Conservation (phyloP, 805 yeast species). For the Starmerella powellii region DNA sequence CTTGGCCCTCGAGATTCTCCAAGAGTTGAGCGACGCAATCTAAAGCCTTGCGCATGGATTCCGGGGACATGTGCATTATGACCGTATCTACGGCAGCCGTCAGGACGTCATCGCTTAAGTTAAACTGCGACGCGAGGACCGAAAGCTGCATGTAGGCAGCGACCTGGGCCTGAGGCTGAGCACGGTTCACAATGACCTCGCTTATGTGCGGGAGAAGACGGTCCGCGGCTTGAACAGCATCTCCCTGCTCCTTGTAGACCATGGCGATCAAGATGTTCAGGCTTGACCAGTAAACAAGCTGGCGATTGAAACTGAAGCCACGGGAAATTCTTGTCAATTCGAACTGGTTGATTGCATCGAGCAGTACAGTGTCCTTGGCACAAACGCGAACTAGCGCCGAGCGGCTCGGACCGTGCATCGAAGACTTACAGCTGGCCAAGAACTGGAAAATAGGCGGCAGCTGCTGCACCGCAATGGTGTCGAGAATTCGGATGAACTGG, state of each 20-base stretch:
- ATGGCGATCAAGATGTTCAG: constrained; percentile 57
- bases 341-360: constrained; percentile 52
- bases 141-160: constrained; percentile 75
- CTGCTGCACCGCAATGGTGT: constrained; percentile 43
- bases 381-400: constrained; percentile 61
- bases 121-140: constrained; percentile 62
- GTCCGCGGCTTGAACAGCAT: constrained; percentile 28
- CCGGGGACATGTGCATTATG: constrained; percentile 34
- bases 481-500: constrained; percentile 61
- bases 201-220: constrained; percentile 28
- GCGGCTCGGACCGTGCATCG: constrained; percentile 52
- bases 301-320: constrained; percentile 50
- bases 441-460: constrained; percentile 75
- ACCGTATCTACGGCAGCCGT: constrained; percentile 53
- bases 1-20: constrained; percentile 16
- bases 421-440: constrained; percentile 53
- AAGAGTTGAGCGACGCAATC: constrained; percentile 29
- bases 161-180: constrained; percentile 49
- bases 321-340: constrained; percentile 39
- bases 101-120: constrained; percentile 43
- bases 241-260: constrained; percentile 39
- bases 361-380: constrained; percentile 50
- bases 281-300: constrained; percentile 69
- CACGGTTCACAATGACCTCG: constrained; percentile 22
- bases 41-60: constrained; percentile 25